Evolutionary conservation across 2,329 filamentous ascomycete genomes (phyloP), one percentile per base, ranked within the genome.

Genomic region (Aspergillus sp.): DNA sequence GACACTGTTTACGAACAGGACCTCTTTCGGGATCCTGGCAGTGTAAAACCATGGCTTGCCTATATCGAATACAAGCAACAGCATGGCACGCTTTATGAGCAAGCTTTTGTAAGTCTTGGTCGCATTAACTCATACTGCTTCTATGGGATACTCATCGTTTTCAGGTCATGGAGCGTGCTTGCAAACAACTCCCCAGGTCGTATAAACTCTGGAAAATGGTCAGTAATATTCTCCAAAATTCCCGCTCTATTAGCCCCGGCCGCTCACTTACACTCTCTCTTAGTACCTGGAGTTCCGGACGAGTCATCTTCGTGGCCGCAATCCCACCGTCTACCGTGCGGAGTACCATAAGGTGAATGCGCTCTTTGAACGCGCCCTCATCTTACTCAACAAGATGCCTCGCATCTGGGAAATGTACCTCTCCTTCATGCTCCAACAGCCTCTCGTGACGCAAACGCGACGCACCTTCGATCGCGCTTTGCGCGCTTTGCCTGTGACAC

Each of bases 191-290:
- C 43, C 94, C 94, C 46, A 85, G 94, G 62, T 97, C 93, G 23
- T 99, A 96, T 78, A 99, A 99, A 77, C 80, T 99, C 45, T 99
- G 94, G 94, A 97, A 96, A 76, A 86, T 96, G 84, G 87, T 90
- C 75, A 54, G 74, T 42, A 43, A 50, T 47, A 54, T 41, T 45
- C 43, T 40, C 20, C 46, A 16, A 14, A 42, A 49, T 52, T 50
- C 38, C 34, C 49, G 49, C 31, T 50, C 14, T 5, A 40, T 36
- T 45, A 32, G 45, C 50, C 13, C 45, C 20, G 52, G 58, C 62
- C 53, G 63, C 49, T 53, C 31, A 42, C 31, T 41, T 50, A 20
- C 53, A 36, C 41, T 21, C 49, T 36, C 38, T 44, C 38, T 41
- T 59, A 90, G 87, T 99, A 97, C 73, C 84, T 99, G 59, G 83